Evolutionary conservation across 306 rosid genomes (phyloP).

Genomic region (Cercis canadensis): DNA sequence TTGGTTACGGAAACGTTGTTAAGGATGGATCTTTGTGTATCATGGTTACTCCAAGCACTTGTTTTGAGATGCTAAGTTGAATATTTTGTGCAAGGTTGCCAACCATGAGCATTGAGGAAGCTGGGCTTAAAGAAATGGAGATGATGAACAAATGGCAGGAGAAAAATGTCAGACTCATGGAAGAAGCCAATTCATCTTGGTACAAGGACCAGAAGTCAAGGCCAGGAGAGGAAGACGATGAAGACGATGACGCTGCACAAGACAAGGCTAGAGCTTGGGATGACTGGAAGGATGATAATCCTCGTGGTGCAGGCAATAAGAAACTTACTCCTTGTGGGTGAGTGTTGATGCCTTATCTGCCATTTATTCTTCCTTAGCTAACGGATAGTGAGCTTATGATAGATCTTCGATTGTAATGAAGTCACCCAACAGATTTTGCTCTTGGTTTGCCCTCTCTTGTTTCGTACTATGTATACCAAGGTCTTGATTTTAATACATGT

Average conservation of each 20-base stretch:
- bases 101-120: slow-evolving; percentile 99
- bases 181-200: slow-evolving; percentile 91
- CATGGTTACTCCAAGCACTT: slow-evolving; percentile 8
- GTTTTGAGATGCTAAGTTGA: slow-evolving; percentile 40
- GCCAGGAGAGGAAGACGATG: slow-evolving; percentile 67
- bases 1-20: not conserved
- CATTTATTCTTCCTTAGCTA: slow-evolving; percentile 2
- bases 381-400: slow-evolving; percentile 8
- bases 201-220: slow-evolving; percentile 68
- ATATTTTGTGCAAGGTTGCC: slow-evolving; percentile 71
- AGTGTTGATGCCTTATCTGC: not conserved
- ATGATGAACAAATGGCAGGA: slow-evolving; percentile 98
- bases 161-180: slow-evolving; percentile 71
- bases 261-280: slow-evolving; percentile 93
- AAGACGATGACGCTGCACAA: slow-evolving; percentile 86
- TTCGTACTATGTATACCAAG: slow-evolving; percentile 22
- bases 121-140: slow-evolving; percentile 94
- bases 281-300: slow-evolving; percentile 99
- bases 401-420: slow-evolving; percentile 13
- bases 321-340: slow-evolving; percentile 96
- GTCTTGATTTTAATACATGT: slow-evolving; percentile 9
- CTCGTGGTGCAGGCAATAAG: slow-evolving; percentile 91
- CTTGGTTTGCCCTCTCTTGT: slow-evolving; percentile 13
- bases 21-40: not conserved
- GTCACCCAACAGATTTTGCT: slow-evolving; percentile 9